phyloP scores from a whole-genome alignment of 169 alveolate genomes.

The Prorocentrum cordatum region DNA sequence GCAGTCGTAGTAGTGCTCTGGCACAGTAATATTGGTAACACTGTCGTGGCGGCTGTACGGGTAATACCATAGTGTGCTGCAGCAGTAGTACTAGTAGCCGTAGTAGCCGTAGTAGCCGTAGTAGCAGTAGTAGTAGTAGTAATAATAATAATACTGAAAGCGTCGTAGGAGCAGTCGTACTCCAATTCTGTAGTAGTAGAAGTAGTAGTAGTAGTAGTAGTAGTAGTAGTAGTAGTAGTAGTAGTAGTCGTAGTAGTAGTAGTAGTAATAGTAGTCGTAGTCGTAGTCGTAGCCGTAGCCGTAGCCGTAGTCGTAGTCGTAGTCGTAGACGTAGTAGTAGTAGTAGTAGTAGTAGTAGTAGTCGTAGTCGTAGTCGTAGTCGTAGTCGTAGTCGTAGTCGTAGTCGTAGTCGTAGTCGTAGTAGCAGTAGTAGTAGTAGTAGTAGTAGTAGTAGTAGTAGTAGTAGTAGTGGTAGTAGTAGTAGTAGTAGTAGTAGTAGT shows the following conservation, averaged over 20 bases:
- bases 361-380: neutral
- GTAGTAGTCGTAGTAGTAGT: neutral
- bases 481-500: too few species aligned
- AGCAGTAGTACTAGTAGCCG: too few species aligned
- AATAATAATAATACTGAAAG: too few species aligned
- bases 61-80: too few species aligned
- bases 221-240: neutral
- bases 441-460: too few species aligned
- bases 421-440: neutral
- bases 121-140: too few species aligned
- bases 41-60: too few species aligned
- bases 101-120: too few species aligned
- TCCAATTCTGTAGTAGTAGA: neutral
- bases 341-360: neutral
- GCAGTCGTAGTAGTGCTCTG: too few species aligned
- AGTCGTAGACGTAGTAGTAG: neutral
- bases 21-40: too few species aligned
- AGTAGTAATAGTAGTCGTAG: neutral
- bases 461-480: too few species aligned
- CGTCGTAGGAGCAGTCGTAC: too few species aligned
- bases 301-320: neutral
- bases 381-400: neutral
- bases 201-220: neutral
- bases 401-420: neutral
- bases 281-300: neutral